A percentile compares a stretch with the other conserved stretches of the same genome.
Evolutionary conservation across 371 early-diverging fungal genomes (phyloP).

Genomic region (Lichtheimia ornata): DNA sequence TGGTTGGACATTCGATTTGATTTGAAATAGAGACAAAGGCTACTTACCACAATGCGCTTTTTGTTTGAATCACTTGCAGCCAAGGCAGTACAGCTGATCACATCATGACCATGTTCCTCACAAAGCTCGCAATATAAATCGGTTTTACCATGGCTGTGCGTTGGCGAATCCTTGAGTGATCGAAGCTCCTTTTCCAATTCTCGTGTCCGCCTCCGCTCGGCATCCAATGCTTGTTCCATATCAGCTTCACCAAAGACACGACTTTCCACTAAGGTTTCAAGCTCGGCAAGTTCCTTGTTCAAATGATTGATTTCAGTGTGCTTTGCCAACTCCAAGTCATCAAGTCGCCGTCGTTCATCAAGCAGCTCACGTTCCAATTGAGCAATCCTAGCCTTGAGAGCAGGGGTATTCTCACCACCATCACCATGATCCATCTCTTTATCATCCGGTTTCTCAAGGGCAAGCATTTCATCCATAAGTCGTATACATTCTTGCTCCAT

Average conservation of each 20-base stretch:
- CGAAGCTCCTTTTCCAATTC: constrained; percentile 13
- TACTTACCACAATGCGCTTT: background rate
- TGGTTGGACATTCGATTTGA: too few relatives aligned
- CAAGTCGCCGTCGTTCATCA: constrained; percentile 43
- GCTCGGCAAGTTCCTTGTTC: constrained; percentile 65
- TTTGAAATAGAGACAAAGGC: too few relatives aligned
- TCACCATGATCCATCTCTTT: constrained; percentile 1
- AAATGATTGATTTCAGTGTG: constrained; percentile 57
- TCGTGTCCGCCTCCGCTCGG: constrained; percentile 30
- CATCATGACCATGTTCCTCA: constrained; percentile 58
- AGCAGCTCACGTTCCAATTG: constrained; percentile 50
- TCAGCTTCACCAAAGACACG: constrained; percentile 72
- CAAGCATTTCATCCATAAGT: constrained; percentile 71
- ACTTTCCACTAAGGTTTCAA: constrained; percentile 74
- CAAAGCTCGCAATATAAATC: constrained; percentile 60
- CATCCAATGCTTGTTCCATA: constrained; percentile 58
- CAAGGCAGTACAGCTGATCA: constrained; percentile 47
- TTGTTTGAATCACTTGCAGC: background rate
- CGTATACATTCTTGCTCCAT: constrained; percentile 73
- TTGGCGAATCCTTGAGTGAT: background rate
- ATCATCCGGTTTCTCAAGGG: constrained; percentile 27
- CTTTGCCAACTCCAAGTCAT: constrained; percentile 46
- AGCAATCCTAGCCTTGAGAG: background rate
- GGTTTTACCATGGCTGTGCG: background rate
- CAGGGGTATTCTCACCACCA: background rate